phyloP scores from a whole-genome alignment of 2,329 filamentous ascomycete species.

The Penicillium sp. region DNA sequence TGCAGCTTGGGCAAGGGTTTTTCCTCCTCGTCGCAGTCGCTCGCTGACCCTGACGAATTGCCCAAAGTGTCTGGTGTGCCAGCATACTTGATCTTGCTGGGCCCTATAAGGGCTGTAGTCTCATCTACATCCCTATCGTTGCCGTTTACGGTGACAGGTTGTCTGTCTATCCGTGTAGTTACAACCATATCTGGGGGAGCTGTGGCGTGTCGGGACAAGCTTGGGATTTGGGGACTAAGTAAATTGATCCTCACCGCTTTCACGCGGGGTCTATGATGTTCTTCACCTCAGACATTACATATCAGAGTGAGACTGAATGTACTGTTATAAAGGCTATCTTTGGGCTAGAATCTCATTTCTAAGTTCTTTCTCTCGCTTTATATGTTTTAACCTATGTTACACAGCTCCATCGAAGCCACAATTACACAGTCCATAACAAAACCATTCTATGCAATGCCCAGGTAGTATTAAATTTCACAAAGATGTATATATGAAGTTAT shows the following conservation, averaged over 20 bases:
- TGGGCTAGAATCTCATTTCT: too few species aligned
- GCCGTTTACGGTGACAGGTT: not conserved
- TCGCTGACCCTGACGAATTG: not conserved
- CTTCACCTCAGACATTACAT: too few species aligned
- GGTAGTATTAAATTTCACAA: not conserved
- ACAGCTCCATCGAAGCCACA: not conserved
- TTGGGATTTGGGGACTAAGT: not conserved
- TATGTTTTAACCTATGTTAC: not conserved
- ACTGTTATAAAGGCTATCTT: not conserved
- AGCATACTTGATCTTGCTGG: not conserved
- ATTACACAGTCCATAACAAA: not conserved
- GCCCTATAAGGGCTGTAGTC: conserved; percentile 16
- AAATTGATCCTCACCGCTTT: not conserved
- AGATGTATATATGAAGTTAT: not conserved
- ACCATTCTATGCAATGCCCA: too few species aligned
- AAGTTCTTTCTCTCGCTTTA: too few species aligned
- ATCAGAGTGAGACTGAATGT: not conserved
- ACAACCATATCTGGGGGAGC: not conserved
- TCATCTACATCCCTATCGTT: conserved; percentile 12
- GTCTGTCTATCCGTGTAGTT: not conserved
- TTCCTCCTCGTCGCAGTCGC: conserved; percentile 34
- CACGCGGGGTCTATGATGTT: too few species aligned
- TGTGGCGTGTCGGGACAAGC: not conserved
- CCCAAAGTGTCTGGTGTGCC: not conserved
- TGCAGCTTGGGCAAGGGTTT: conserved; percentile 61